These are phyloP conservation scores for Capronia americana DNA, from an alignment of 2,329 filamentous ascomycete species.

Conservation along the genomic window DNA sequence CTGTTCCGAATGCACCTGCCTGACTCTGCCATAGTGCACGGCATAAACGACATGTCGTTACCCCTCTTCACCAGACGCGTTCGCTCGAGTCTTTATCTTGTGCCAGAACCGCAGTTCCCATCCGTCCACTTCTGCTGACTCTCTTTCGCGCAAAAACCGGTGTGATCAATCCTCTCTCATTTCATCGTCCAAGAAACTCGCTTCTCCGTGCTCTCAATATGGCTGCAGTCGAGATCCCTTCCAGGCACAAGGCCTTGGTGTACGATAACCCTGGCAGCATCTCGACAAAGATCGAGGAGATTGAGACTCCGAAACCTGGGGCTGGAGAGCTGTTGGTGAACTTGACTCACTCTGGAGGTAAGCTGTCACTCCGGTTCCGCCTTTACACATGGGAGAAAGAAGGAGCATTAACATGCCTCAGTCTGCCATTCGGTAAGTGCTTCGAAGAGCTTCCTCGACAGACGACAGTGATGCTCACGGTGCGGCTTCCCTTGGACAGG, in stretches of 20 bases:
- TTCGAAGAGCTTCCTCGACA: not conserved
- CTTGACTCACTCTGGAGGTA: constrained; percentile 63
- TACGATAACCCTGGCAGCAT: constrained; percentile 71
- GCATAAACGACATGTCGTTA: not conserved
- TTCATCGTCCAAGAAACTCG: not conserved
- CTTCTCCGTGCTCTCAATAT: constrained; percentile 38
- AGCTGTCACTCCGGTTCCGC: not conserved
- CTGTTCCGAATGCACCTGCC: not conserved
- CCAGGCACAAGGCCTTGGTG: constrained; percentile 67
- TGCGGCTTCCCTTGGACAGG: constrained; percentile 39
- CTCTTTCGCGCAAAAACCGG: not conserved
- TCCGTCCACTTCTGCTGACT: not conserved
- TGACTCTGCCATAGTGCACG: not conserved
- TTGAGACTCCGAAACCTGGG: constrained; percentile 70
- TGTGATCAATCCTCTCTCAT: constrained; percentile 1
- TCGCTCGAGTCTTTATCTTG: constrained; percentile 9
- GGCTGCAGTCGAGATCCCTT: constrained; percentile 55
- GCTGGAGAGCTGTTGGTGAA: constrained; percentile 68
- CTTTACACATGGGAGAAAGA: not conserved
- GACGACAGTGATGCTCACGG: not conserved
- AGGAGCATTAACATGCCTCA: not conserved
- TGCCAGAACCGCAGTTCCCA: not conserved
- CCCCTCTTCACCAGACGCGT: constrained; percentile 19
- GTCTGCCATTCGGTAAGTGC: constrained; percentile 63
- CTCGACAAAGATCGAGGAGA: constrained; percentile 67